Evolutionary conservation across 2,329 filamentous ascomycete species (phyloP), one percentile per base, ranked within the genome.

Genomic region (Metarhizium guizhouense): DNA sequence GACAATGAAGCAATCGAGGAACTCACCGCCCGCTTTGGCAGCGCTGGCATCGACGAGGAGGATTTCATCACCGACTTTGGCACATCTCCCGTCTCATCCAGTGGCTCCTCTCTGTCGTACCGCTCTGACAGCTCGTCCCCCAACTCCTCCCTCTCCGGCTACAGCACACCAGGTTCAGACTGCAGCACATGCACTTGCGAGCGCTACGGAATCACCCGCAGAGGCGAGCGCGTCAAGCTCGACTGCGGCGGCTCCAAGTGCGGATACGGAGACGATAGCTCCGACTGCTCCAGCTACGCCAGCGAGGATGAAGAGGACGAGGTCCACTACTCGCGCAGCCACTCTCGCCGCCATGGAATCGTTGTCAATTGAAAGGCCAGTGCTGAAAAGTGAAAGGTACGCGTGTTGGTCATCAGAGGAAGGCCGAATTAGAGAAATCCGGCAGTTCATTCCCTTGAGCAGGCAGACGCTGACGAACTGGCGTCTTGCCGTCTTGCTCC

Each of bases 191-290:
- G 94, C 84, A 91, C 87, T 61, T 97, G 93, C 76, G 90, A 96
- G 74, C 89, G 92, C 76, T 96, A 94, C 78, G 93, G 92, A 65
- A 95, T 97, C 78, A 96, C 92, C 61, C 88, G 91, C 75, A 86
- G 87, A 72, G 91, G 92, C 68, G 88, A 95, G 73, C 86, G 92
- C 67, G 88, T 97, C 81, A 94, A 93, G 82, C 85, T 96, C 72
- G 92, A 96, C 82, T 97, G 93, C 69, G 91, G 91, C 64, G 93
- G 93, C 64, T 79, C 85, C 59, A 86, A 90, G 70, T 96, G 93
- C 75, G 89, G 90, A 67, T 94, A 88, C 75, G 82, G 81, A 61
- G 86, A 89, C 66, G 84, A 87, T 58, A 82, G 79, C 60, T 81
- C 77, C 54, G 81, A 83, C 55, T 90, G 86, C 78, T 90, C 85